These are phyloP conservation scores for Arabidopsis lyrata DNA, from an alignment of 441 rosid genomes.

Conservation along the genomic window DNA sequence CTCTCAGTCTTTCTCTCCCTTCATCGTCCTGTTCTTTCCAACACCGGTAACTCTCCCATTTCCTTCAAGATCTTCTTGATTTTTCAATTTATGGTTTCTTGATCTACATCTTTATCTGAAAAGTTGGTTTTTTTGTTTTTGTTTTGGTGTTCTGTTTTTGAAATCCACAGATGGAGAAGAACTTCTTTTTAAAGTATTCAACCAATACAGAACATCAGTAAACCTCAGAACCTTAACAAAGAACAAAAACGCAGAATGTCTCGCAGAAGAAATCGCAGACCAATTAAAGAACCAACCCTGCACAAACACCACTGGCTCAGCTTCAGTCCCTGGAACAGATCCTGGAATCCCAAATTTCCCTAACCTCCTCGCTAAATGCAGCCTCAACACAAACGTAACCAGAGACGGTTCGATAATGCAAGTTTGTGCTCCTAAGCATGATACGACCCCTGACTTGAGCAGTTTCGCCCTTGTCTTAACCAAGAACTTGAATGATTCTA, in stretches of 20 bases:
- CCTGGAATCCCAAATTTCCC: constrained; percentile 67
- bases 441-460: constrained; percentile 58
- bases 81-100: background rate
- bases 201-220: constrained; percentile 63
- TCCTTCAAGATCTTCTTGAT: constrained; percentile 2
- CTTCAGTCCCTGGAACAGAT: constrained; percentile 82
- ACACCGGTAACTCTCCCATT: constrained; percentile 20
- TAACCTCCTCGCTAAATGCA: constrained; percentile 59
- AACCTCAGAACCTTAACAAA: constrained; percentile 62
- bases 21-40: constrained; percentile 43
- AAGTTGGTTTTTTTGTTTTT: no score
- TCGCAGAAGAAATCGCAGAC: constrained; percentile 75
- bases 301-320: constrained; percentile 74
- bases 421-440: constrained; percentile 80
- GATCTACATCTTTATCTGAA: no score
- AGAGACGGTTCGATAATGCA: constrained; percentile 79
- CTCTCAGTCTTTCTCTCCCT: constrained; percentile 36
- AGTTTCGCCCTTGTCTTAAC: constrained; percentile 76
- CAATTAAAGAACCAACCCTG: constrained; percentile 82
- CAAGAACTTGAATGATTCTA: constrained; percentile 65
- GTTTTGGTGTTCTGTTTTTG: background rate
- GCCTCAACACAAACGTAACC: constrained; percentile 65
- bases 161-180: constrained; percentile 66
- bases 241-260: constrained; percentile 82
- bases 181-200: constrained; percentile 66